Percentiles rank a stretch among this genome's conserved stretches.
These are phyloP conservation scores for Cadophora luteo-olivacea DNA, from an alignment of 2,329 filamentous ascomycete species.

Conservation along the genomic window DNA sequence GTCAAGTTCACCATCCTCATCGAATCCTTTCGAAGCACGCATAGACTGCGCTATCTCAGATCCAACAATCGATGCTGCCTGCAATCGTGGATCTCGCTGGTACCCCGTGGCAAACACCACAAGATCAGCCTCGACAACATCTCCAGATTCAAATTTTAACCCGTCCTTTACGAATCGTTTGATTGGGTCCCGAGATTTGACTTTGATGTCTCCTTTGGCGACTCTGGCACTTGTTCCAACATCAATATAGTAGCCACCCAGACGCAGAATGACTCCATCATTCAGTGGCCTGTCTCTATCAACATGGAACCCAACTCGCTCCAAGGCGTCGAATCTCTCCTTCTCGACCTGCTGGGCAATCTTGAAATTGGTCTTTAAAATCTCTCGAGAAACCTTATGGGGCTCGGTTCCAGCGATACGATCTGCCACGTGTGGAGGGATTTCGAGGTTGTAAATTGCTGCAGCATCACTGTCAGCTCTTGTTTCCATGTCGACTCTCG, in stretches of 20 bases:
- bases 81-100: slow-evolving; percentile 56
- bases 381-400: slow-evolving; percentile 18
- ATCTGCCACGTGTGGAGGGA: slow-evolving; percentile 19
- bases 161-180: slow-evolving; percentile 48
- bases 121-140: slow-evolving; percentile 54
- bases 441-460: slow-evolving; percentile 22
- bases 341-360: not conserved
- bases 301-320: slow-evolving; percentile 58
- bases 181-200: slow-evolving; percentile 54
- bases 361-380: not conserved
- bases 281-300: slow-evolving; percentile 60
- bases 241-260: slow-evolving; percentile 64
- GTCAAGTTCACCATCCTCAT: slow-evolving; percentile 54
- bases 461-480: not conserved
- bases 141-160: slow-evolving; percentile 51
- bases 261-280: slow-evolving; percentile 63
- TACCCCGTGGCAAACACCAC: slow-evolving; percentile 56
- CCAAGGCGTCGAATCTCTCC: slow-evolving; percentile 22
- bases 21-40: slow-evolving; percentile 54
- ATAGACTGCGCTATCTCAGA: slow-evolving; percentile 54
- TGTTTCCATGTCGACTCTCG: not conserved
- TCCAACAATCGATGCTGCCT: slow-evolving; percentile 55
- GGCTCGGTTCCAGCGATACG: slow-evolving; percentile 4
- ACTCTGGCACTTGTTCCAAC: slow-evolving; percentile 59
- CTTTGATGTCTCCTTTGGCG: slow-evolving; percentile 56